These are phyloP conservation scores for Bryum argenteum DNA, from an alignment of 225 moss, liverwort and hornwort species.

Conservation along the genomic window DNA sequence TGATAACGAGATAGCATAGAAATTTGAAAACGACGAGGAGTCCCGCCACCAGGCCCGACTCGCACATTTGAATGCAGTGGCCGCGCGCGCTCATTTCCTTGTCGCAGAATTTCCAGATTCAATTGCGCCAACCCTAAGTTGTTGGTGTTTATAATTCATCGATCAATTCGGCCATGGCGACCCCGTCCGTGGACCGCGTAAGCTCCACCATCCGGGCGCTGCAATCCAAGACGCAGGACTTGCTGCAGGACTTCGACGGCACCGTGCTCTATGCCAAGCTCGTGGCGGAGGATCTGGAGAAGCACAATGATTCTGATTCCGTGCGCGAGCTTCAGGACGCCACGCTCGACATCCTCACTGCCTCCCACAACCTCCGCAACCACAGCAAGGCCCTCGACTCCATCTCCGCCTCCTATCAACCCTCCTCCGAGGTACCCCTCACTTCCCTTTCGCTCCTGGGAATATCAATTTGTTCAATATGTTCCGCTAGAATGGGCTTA, in stretches of 20 bases:
- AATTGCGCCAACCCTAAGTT: neutral
- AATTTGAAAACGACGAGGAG: too few species aligned
- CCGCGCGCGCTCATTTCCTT: too few species aligned
- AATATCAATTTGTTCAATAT: neutral
- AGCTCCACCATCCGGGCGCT: constrained; percentile 38
- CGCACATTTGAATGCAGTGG: too few species aligned
- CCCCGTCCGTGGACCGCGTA: constrained; percentile 49
- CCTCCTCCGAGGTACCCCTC: constrained; percentile 29
- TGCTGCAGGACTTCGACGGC: constrained; percentile 45
- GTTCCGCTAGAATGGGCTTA: neutral
- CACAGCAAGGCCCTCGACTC: constrained; percentile 36
- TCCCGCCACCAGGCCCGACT: too few species aligned
- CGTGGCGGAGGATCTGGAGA: constrained; percentile 78
- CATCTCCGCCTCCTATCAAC: constrained; percentile 35
- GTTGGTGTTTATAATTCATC: too few species aligned
- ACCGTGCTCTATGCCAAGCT: constrained; percentile 61
- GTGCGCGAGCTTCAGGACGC: constrained; percentile 44
- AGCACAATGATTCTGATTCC: constrained; percentile 38
- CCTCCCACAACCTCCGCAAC: constrained; percentile 34
- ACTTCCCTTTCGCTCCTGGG: neutral
- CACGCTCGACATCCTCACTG: constrained; percentile 41
- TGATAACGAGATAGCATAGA: too few species aligned
- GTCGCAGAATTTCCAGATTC: too few species aligned
- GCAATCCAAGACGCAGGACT: constrained; percentile 31
- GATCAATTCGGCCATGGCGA: constrained; percentile 32